Conservation (phyloP, 441 rosid genomes). For the Geranium incanum region DNA sequence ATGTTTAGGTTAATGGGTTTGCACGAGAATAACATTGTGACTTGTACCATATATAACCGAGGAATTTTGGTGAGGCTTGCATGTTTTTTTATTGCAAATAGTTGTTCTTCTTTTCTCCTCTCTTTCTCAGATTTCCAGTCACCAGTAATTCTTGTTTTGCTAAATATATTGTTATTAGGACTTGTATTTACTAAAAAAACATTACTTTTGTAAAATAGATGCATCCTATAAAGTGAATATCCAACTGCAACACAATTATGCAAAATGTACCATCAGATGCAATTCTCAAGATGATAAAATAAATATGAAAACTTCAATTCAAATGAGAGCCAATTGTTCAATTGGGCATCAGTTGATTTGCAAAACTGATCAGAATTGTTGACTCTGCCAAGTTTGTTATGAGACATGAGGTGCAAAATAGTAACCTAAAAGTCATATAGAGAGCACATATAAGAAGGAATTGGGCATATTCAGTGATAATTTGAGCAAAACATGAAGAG, state of each 20-base stretch:
- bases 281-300: no score
- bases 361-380: not conserved
- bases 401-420: not conserved
- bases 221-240: not conserved
- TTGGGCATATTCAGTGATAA: not conserved
- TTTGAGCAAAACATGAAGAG: not conserved
- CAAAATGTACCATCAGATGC: not conserved
- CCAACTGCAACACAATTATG: not conserved
- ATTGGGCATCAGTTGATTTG: not conserved
- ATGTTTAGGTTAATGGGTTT: not conserved
- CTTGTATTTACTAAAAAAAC: not conserved
- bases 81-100: not conserved
- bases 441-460: no score
- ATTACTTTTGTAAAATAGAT: no score
- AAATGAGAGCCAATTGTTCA: not conserved
- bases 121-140: not conserved
- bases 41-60: no score
- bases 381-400: no score
- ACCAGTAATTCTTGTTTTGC: not conserved
- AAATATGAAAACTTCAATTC: not conserved
- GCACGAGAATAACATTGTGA: not conserved
- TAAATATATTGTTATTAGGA: not conserved
- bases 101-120: not conserved
- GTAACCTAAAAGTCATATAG: not conserved
- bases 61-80: not conserved